phyloP scores from a whole-genome alignment of 192 early-diverging fungal species.

The Rhizophagus sp. region DNA sequence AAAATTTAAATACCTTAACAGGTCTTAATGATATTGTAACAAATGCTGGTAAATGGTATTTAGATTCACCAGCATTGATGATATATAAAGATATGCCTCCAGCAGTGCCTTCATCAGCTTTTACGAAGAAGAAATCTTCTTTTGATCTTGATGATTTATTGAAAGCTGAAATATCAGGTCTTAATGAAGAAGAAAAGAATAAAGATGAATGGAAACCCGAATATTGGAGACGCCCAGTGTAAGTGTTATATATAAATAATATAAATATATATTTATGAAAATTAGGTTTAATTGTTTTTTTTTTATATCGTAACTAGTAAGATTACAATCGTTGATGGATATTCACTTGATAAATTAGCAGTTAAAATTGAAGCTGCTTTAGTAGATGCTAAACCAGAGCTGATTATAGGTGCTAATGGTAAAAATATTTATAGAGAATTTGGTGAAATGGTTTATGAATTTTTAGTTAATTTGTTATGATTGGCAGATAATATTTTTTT shows the following conservation, averaged over 20 bases:
- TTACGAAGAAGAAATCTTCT: not conserved
- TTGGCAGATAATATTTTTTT: not conserved
- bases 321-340: not conserved
- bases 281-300: not conserved
- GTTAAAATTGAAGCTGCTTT: not conserved
- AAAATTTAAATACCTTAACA: slow-evolving; percentile 15
- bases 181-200: not conserved
- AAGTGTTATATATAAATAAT: not conserved
- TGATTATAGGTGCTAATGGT: not conserved
- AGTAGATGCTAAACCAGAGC: not conserved
- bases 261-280: not conserved
- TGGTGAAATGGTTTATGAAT: slow-evolving; percentile 11
- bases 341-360: slow-evolving; percentile 4
- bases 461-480: slow-evolving; percentile 13
- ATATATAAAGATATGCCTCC: slow-evolving; percentile 22
- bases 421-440: not conserved
- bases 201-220: not conserved
- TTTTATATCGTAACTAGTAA: slow-evolving; percentile 3
- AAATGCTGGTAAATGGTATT: slow-evolving; percentile 16
- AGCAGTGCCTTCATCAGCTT: not conserved
- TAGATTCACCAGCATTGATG: slow-evolving; percentile 14
- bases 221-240: slow-evolving; percentile 18
- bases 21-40: not conserved
- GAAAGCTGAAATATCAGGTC: not conserved
- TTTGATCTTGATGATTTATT: not conserved